Percentiles rank a stretch among this genome's conserved stretches.
These are phyloP conservation scores for Penicillium turbatum DNA, from an alignment of 495 filamentous ascomycete species.

Conservation along the genomic window DNA sequence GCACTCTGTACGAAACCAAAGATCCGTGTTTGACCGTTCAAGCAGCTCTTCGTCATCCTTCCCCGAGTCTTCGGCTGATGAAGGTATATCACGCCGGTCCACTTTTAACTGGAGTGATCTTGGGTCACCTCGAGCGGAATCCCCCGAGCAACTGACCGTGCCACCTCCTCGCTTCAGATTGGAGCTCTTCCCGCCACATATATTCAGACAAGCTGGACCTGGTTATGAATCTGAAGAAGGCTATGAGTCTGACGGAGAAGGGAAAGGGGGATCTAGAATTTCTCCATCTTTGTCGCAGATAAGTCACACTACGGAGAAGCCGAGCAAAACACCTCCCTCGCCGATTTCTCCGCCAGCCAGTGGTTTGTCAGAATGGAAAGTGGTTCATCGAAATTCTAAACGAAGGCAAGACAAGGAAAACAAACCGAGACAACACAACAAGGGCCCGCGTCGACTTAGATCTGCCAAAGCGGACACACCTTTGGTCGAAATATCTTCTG, in stretches of 20 bases:
- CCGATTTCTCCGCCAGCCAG: constrained; percentile 21
- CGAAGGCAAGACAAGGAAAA: constrained; percentile 12
- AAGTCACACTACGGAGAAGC: constrained; percentile 32
- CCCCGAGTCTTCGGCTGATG: constrained; percentile 36
- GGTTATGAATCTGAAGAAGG: constrained; percentile 36
- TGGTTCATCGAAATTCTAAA: constrained; percentile 31
- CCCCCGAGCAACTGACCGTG: constrained; percentile 29
- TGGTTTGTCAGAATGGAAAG: constrained; percentile 37
- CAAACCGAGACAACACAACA: constrained; percentile 17
- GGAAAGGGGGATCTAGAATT: constrained; percentile 12
- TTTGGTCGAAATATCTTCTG: constrained; percentile 28
- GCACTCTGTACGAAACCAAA: constrained; percentile 46
- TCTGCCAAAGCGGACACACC: constrained; percentile 33
- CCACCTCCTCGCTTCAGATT: constrained; percentile 28
- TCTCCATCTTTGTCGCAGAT: constrained; percentile 36
- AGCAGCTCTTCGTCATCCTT: constrained; percentile 58
- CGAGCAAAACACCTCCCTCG: constrained; percentile 24
- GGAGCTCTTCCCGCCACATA: constrained; percentile 36
- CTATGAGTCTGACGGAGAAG: constrained; percentile 45
- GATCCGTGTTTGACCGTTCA: constrained; percentile 69
- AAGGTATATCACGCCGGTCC: constrained; percentile 31
- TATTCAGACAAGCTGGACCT: constrained; percentile 29
- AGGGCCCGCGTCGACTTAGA: constrained; percentile 29
- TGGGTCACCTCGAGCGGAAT: constrained; percentile 28
- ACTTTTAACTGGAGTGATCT: constrained; percentile 34